Evolutionary conservation across 1,284 basidiomycete species (phyloP).

Genomic region (Neonothopanus nambi): DNA sequence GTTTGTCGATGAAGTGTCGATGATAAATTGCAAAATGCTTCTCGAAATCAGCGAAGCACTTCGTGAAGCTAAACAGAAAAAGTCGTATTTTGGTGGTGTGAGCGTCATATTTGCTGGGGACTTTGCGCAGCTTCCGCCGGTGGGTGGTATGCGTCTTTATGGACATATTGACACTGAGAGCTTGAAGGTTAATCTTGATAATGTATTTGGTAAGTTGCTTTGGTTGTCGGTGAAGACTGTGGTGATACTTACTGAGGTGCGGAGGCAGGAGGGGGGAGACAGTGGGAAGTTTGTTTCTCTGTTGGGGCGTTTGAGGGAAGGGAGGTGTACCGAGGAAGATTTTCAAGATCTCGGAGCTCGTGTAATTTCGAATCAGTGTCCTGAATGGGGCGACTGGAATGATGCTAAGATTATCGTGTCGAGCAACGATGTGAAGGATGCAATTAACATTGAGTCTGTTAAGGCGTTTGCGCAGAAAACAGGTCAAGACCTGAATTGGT

Average conservation of each 20-base stretch:
- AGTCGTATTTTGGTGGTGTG: constrained; percentile 35
- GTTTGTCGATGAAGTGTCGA: constrained; percentile 44
- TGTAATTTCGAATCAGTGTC: not conserved
- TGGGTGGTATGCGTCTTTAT: constrained; percentile 23
- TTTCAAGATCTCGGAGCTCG: constrained; percentile 9
- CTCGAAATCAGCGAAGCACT: constrained; percentile 19
- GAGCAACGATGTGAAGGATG: constrained; percentile 9
- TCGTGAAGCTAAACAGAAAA: constrained; percentile 29
- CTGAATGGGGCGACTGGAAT: constrained; percentile 3
- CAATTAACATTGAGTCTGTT: constrained; percentile 6
- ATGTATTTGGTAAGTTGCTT: constrained; percentile 26
- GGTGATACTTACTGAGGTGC: constrained; percentile 25
- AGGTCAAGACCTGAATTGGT: constrained; percentile 19
- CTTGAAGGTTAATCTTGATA: constrained; percentile 17
- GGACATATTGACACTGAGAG: constrained; percentile 1
- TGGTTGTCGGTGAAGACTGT: constrained; percentile 31
- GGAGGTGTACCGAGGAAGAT: constrained; percentile 11
- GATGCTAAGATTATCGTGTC: constrained; percentile 7
- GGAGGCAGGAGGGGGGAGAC: constrained; percentile 27
- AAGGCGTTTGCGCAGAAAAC: constrained; percentile 10
- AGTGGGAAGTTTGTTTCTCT: constrained; percentile 30
- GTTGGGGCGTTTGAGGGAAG: constrained; percentile 22
- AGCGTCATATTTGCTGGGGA: constrained; percentile 42
- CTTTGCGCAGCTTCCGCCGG: constrained; percentile 38
- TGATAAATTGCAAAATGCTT: constrained; percentile 19